Conservation (phyloP, 345 rosid genomes). For the Rhodamnia argentea region DNA sequence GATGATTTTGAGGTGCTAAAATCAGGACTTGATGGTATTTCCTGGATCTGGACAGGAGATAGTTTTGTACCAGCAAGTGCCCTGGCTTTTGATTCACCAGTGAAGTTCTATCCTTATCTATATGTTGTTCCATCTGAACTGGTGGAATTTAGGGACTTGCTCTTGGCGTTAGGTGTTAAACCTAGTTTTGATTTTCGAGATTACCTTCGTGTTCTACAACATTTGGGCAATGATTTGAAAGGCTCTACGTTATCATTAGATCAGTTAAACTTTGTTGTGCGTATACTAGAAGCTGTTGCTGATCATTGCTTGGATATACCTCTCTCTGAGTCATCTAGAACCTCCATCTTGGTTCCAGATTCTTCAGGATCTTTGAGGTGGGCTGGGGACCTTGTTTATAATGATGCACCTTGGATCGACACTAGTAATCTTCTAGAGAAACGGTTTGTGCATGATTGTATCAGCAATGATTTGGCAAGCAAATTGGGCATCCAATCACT, state of each 20-base stretch:
- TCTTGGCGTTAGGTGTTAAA: conserved; percentile 70
- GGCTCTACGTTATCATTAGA: conserved; percentile 55
- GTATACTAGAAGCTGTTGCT: conserved; percentile 80
- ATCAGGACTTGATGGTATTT: conserved; percentile 56
- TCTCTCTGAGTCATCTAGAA: conserved; percentile 35
- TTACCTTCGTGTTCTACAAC: conserved; percentile 64
- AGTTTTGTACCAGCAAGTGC: conserved; percentile 68
- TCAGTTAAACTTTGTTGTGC: conserved; percentile 60
- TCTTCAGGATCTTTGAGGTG: conserved; percentile 49
- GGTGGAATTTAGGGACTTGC: conserved; percentile 67
- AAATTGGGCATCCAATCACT: conserved; percentile 83
- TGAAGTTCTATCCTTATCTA: conserved; percentile 82
- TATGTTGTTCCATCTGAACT: conserved; percentile 97
- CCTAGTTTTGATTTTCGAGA: conserved; percentile 76
- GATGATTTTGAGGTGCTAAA: conserved; percentile 49
- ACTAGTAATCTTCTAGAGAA: conserved; percentile 46
- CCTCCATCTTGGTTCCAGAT: conserved; percentile 63
- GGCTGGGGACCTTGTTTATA: conserved; percentile 62
- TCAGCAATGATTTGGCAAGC: conserved; percentile 76
- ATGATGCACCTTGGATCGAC: conserved; percentile 99
- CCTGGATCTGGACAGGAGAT: conserved; percentile 96
- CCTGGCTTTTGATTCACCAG: conserved; percentile 97
- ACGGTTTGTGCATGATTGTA: conserved; percentile 69
- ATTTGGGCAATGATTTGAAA: conserved; percentile 52
- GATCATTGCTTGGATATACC: conserved; percentile 54